Conservation (phyloP, 306 rosid species). For the Parietaria judaica region DNA sequence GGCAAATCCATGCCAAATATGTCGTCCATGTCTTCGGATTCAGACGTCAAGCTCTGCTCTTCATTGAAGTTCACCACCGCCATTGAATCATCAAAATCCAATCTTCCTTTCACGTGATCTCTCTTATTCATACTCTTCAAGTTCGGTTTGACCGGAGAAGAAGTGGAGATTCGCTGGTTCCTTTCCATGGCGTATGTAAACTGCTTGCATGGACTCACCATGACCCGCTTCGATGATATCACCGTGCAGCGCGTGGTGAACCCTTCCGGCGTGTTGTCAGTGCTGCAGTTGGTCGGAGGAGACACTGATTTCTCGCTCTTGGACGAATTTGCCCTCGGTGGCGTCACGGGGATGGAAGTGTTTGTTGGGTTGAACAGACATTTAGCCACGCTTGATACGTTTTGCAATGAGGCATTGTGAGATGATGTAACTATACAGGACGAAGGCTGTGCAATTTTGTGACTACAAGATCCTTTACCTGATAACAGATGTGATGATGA, state of each 20-base stretch:
- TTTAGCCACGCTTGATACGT: constrained; percentile 60
- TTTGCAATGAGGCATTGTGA: constrained; percentile 25
- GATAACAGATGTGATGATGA: constrained; percentile 25
- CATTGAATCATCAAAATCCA: constrained; percentile 58
- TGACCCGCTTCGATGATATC: constrained; percentile 70
- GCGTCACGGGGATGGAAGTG: constrained; percentile 51
- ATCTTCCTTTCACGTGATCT: constrained; percentile 63
- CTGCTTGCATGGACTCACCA: constrained; percentile 60
- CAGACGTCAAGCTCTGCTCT: constrained; percentile 35
- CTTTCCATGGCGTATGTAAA: constrained; percentile 52
- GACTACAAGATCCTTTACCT: constrained; percentile 20
- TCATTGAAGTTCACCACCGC: constrained; percentile 20
- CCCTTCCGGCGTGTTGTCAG: constrained; percentile 29
- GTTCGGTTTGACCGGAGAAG: constrained; percentile 41
- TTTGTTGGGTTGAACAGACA: constrained; percentile 56
- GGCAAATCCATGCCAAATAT: constrained; percentile 46
- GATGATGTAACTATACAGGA: constrained; percentile 31
- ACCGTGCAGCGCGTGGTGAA: constrained; percentile 50
- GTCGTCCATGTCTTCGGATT: constrained; percentile 45
- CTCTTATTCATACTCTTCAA: constrained; percentile 41
- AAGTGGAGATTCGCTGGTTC: constrained; percentile 49
- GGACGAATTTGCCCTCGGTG: constrained; percentile 42
- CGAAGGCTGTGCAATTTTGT: constrained; percentile 26
- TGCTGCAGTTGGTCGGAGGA: constrained; percentile 36
- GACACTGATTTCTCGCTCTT: constrained; percentile 41